These are phyloP conservation scores for Rubia yunnanensis DNA, from an alignment of 257 asterid species.

Conservation along the genomic window DNA sequence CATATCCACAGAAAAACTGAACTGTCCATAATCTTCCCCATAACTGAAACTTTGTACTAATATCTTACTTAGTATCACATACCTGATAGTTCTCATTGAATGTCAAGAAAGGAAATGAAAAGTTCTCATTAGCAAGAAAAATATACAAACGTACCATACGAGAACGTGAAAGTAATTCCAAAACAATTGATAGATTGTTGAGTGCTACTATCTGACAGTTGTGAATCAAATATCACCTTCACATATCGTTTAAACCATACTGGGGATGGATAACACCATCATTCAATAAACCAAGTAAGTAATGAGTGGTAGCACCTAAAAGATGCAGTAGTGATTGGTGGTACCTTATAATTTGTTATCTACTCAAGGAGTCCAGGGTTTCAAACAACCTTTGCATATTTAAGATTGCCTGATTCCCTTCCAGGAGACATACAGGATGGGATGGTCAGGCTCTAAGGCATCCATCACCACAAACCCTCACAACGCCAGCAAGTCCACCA, in stretches of 20 bases:
- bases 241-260: conserved; percentile 33
- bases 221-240: conserved; percentile 33
- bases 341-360: no score
- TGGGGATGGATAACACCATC: conserved; percentile 46
- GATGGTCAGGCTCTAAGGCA: no score
- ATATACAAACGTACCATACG: conserved; percentile 55
- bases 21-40: not conserved
- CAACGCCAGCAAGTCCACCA: no score
- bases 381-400: no score
- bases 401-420: no score
- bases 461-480: no score
- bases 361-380: no score
- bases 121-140: not conserved
- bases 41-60: not conserved
- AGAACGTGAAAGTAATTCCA: conserved; percentile 76
- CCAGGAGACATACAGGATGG: no score
- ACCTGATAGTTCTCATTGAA: not conserved
- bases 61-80: not conserved
- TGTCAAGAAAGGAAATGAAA: not conserved
- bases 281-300: conserved; percentile 77
- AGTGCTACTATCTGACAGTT: conserved; percentile 37
- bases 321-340: no score
- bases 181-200: conserved; percentile 48
- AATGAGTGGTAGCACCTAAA: no score
- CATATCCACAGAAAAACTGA: not conserved